A percentile compares a stretch with the other conserved stretches of the same genome.
Evolutionary conservation across 1,284 basidiomycete species (phyloP).

Genomic region (Tranzscheliella williamsii): DNA sequence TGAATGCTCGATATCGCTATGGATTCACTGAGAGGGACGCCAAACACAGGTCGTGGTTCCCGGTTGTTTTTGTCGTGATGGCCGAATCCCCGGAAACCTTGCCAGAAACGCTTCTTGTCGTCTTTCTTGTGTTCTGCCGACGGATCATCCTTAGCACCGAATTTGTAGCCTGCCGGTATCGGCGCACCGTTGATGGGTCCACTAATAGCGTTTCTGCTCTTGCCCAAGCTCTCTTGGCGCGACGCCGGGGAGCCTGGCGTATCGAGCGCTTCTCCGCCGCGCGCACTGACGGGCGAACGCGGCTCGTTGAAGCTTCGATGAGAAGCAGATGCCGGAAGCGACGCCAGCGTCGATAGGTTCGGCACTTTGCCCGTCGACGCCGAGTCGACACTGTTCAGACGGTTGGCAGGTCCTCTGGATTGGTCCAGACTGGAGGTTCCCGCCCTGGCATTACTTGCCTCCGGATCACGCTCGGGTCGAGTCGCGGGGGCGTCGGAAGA

Average conservation of each 20-base stretch:
- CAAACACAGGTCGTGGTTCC: conserved; percentile 72
- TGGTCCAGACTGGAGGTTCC: background rate
- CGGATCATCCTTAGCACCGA: conserved; percentile 62
- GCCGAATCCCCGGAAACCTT: conserved; percentile 44
- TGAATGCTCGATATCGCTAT: conserved; percentile 80
- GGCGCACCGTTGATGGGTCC: conserved; percentile 81
- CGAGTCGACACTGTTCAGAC: conserved; percentile 23
- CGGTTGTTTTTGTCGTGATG: conserved; percentile 27
- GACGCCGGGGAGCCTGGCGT: conserved; percentile 23
- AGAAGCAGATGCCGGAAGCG: conserved; percentile 22
- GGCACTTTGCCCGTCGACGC: conserved; percentile 9
- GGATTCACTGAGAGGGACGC: conserved; percentile 82
- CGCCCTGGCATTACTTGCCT: background rate
- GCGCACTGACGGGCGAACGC: conserved; percentile 10
- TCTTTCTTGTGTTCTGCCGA: conserved; percentile 22
- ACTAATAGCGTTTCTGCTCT: conserved; percentile 72
- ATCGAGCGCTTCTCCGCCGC: conserved; percentile 16
- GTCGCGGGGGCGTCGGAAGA: conserved; percentile 9
- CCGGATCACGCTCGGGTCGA: background rate
- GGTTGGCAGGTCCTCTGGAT: background rate
- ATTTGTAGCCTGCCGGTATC: conserved; percentile 85
- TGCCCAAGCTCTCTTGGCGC: conserved; percentile 14
- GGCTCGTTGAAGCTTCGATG: conserved; percentile 34
- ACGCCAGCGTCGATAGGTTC: conserved; percentile 3
- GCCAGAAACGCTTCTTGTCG: conserved; percentile 59